Evolutionary conservation across 1,284 basidiomycete genomes (phyloP).

Genomic region (Ganoderma multipileum): DNA sequence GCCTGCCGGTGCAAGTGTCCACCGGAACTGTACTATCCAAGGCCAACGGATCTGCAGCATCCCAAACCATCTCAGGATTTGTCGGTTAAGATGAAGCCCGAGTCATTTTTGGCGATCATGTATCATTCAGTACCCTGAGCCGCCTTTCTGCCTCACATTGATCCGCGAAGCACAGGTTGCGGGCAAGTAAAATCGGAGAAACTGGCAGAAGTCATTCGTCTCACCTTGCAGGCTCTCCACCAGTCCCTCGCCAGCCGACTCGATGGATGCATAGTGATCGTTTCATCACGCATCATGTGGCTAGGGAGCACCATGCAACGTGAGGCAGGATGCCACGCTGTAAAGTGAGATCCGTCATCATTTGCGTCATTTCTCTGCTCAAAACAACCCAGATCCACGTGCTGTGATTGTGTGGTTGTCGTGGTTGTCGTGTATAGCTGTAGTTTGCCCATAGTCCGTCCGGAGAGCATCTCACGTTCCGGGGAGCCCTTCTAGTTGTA

Average conservation of each 20-base stretch:
- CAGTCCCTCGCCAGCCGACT: background rate
- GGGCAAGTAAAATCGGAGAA: background rate
- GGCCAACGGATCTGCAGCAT: background rate
- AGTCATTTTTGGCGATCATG: background rate
- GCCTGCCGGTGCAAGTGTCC: background rate
- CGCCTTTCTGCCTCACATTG: background rate
- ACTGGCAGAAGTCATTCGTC: background rate
- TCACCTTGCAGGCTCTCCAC: background rate
- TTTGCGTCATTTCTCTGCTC: background rate
- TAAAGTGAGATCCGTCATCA: background rate
- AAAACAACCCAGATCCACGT: background rate
- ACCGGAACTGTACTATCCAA: background rate
- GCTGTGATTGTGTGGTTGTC: background rate
- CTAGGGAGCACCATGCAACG: background rate
- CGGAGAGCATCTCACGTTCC: background rate
- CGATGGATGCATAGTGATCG: background rate
- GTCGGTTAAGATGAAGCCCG: background rate
- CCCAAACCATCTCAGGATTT: background rate
- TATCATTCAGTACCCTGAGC: background rate
- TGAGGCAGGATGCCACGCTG: background rate
- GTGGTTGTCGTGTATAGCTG: background rate
- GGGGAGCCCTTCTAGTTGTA: background rate
- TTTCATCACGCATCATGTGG: background rate
- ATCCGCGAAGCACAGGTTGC: background rate
- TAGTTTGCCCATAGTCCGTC: background rate